These are phyloP conservation scores for Botrytis sinoallii DNA, from an alignment of 2,329 filamentous ascomycete genomes.

Conservation along the genomic window DNA sequence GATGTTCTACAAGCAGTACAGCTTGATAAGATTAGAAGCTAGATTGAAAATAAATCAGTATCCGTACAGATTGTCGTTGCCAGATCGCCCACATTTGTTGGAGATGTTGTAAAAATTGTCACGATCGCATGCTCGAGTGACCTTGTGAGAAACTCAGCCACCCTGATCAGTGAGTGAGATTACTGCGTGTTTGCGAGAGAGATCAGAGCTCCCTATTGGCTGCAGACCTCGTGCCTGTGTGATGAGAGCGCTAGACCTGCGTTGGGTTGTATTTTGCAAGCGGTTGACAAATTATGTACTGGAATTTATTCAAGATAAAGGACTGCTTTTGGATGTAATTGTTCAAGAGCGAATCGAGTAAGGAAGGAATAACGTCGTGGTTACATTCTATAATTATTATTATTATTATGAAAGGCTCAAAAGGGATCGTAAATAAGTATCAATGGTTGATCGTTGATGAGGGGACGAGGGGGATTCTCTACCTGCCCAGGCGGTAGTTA, in stretches of 20 bases:
- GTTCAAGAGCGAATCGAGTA: background rate
- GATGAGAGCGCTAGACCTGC: slow-evolving; percentile 8
- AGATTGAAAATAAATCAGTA: background rate
- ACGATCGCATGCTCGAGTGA: slow-evolving; percentile 14
- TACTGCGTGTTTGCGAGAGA: slow-evolving; percentile 5
- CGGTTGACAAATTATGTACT: background rate
- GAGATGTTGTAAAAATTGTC: background rate
- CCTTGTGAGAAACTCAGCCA: slow-evolving; percentile 17
- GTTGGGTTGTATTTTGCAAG: background rate
- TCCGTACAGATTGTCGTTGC: background rate
- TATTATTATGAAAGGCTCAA: background rate
- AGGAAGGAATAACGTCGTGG: background rate
- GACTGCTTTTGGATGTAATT: background rate
- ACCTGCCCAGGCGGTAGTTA: background rate
- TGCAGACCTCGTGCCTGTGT: slow-evolving; percentile 9
- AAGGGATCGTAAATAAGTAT: background rate
- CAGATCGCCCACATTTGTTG: background rate
- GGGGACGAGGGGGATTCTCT: too few relatives aligned
- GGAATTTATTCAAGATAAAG: background rate
- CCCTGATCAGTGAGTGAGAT: background rate
- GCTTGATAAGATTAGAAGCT: background rate
- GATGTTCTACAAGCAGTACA: background rate
- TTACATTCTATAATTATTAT: background rate
- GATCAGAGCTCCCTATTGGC: slow-evolving; percentile 10
- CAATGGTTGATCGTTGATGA: background rate